These are phyloP conservation scores for Alternaria consortialis DNA, from an alignment of 2,329 filamentous ascomycete species.

Conservation along the genomic window DNA sequence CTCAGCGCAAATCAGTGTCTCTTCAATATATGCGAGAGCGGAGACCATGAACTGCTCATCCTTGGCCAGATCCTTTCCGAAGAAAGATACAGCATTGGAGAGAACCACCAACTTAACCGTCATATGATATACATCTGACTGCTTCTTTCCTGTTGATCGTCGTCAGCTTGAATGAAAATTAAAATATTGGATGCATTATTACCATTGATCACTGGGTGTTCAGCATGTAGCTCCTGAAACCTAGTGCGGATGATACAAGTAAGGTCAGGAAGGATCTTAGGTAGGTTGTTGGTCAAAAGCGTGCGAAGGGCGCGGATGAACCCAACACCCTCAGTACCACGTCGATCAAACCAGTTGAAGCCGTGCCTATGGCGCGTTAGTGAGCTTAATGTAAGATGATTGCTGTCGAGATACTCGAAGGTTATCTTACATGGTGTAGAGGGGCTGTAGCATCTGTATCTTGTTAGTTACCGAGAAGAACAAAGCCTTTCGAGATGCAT, in stretches of 20 bases:
- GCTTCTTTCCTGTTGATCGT: slow-evolving; percentile 8
- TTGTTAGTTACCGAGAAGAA: not conserved
- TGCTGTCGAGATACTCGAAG: not conserved
- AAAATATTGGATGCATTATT: not conserved
- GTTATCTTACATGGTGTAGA: slow-evolving; percentile 21
- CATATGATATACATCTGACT: slow-evolving; percentile 22
- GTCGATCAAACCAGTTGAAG: slow-evolving; percentile 43
- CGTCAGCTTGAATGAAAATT: not conserved
- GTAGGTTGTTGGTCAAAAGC: slow-evolving; percentile 32
- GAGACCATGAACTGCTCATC: slow-evolving; percentile 36
- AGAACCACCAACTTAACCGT: slow-evolving; percentile 23
- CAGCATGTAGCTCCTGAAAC: slow-evolving; percentile 19
- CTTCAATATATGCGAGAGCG: slow-evolving; percentile 32
- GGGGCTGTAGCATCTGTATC: slow-evolving; percentile 19
- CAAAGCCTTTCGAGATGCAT: not conserved
- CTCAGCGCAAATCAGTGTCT: slow-evolving; percentile 38
- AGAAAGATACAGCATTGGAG: slow-evolving; percentile 28
- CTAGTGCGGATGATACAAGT: slow-evolving; percentile 19
- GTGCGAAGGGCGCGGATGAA: slow-evolving; percentile 34
- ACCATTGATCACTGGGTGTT: slow-evolving; percentile 12
- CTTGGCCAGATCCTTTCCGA: slow-evolving; percentile 26
- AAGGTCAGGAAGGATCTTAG: slow-evolving; percentile 25
- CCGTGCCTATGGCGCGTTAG: slow-evolving; percentile 34
- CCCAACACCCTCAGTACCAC: slow-evolving; percentile 38
- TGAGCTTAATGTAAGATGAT: not conserved